These are phyloP conservation scores for Rhodomyrtus tomentosa DNA, from an alignment of 345 rosid genomes.

Conservation along the genomic window DNA sequence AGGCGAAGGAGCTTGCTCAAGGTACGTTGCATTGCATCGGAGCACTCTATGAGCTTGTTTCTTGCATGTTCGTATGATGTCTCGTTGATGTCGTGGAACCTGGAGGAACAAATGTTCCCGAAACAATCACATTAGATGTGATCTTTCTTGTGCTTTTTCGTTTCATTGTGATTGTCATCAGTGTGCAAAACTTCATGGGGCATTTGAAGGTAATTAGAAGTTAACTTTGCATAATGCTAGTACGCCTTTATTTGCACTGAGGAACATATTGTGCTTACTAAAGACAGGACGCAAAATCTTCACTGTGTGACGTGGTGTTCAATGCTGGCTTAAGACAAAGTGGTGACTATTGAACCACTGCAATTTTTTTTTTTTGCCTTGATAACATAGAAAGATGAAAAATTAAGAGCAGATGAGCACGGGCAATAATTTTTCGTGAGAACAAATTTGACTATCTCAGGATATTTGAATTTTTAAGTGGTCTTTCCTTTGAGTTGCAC, in stretches of 20 bases:
- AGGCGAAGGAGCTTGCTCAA: conserved; percentile 57
- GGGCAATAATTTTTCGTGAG: fast-evolving
- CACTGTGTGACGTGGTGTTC: background rate
- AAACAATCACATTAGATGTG: background rate
- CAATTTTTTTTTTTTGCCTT: background rate
- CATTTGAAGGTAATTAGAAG: background rate
- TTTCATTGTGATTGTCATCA: background rate
- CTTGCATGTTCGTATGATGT: background rate
- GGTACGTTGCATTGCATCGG: conserved; percentile 17
- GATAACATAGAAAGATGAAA: background rate
- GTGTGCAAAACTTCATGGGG: background rate
- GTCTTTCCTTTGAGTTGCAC: background rate
- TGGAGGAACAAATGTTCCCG: background rate
- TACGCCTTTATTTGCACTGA: background rate
- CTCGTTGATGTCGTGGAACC: background rate
- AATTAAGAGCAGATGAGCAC: background rate
- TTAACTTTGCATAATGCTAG: background rate
- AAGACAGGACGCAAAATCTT: background rate
- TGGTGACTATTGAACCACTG: background rate
- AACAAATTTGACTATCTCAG: fast-evolving
- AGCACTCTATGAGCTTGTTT: background rate
- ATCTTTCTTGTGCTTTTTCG: background rate
- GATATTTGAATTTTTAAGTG: background rate
- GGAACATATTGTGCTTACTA: too few relatives aligned
- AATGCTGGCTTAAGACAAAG: background rate